Evolutionary conservation across 139 green algal species (phyloP).

Genomic region (Chlorella sp.): DNA sequence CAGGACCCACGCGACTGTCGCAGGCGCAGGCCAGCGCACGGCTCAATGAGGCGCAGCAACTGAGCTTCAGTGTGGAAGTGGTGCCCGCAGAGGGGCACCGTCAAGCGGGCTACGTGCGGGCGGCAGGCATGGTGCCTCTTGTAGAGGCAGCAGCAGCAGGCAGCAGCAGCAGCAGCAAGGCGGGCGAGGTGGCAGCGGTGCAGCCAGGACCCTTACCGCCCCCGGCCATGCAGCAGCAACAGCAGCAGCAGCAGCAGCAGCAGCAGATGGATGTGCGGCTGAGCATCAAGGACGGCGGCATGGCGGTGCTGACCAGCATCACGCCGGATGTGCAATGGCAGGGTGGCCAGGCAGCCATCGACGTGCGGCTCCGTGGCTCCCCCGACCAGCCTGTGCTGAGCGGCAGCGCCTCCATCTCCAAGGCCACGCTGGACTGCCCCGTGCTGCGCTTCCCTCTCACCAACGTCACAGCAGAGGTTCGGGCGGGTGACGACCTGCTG

Average conservation of each 20-base stretch:
- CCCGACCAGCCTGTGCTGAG: constrained; percentile 50
- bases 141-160: neutral
- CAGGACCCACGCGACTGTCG: constrained; percentile 60
- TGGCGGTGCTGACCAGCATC: constrained; percentile 82
- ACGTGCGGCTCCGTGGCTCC: constrained; percentile 53
- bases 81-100: constrained; percentile 62
- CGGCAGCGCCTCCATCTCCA: constrained; percentile 55
- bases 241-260: neutral
- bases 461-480: constrained; percentile 57
- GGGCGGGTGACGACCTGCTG: constrained; percentile 56
- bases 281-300: constrained; percentile 82
- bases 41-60: constrained; percentile 57
- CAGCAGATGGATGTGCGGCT: constrained; percentile 62
- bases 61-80: constrained; percentile 67
- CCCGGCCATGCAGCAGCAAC: neutral
- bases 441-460: constrained; percentile 65
- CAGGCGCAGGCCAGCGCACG: constrained; percentile 57
- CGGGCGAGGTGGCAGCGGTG: neutral
- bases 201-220: neutral
- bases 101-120: constrained; percentile 59
- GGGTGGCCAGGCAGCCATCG: constrained; percentile 72
- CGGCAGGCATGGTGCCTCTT: constrained; percentile 59
- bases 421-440: constrained; percentile 63
- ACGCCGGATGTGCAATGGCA: constrained; percentile 79
- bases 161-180: neutral